These are phyloP conservation scores for Lepidium africanum DNA, from an alignment of 345 rosid genomes.

Conservation along the genomic window DNA sequence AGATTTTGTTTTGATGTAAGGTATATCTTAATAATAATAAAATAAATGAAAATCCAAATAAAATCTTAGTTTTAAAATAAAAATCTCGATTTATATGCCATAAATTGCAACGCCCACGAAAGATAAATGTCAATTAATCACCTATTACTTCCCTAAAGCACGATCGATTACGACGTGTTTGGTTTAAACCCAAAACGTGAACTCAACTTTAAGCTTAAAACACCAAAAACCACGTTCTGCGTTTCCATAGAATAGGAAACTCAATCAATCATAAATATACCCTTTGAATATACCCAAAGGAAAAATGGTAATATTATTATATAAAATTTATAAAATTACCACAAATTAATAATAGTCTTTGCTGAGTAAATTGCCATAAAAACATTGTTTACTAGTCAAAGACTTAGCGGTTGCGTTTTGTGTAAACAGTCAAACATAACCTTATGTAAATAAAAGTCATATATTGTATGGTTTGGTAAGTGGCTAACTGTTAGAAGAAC, in stretches of 20 bases:
- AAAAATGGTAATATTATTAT: not conserved
- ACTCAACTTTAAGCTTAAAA: conserved; percentile 5
- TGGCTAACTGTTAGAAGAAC: conserved; percentile 14
- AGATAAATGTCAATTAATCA: conserved; percentile 7
- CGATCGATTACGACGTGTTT: conserved; percentile 13
- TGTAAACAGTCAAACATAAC: conserved; percentile 12
- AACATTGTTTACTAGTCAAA: conserved; percentile 16
- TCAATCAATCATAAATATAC: conserved; percentile 11
- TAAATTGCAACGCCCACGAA: conserved; percentile 12
- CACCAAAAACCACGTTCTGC: not conserved
- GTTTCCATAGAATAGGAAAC: conserved; percentile 7
- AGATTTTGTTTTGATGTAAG: conserved; percentile 6
- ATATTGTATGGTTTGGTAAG: conserved; percentile 28
- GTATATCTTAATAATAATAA: not conserved
- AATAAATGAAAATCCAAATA: conserved; percentile 17
- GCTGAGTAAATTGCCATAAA: conserved; percentile 4
- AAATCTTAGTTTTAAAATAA: conserved; percentile 16
- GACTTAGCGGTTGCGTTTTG: not conserved
- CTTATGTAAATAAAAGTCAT: conserved; percentile 13
- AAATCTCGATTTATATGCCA: conserved; percentile 17
- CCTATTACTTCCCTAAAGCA: conserved; percentile 13
- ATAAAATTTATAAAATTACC: not conserved
- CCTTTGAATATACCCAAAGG: conserved; percentile 8
- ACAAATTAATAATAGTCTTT: conserved; percentile 4
- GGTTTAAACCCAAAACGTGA: conserved; percentile 16